These are phyloP conservation scores for Alternaria sp. DNA, from an alignment of 2,329 filamentous ascomycete genomes.

Conservation along the genomic window DNA sequence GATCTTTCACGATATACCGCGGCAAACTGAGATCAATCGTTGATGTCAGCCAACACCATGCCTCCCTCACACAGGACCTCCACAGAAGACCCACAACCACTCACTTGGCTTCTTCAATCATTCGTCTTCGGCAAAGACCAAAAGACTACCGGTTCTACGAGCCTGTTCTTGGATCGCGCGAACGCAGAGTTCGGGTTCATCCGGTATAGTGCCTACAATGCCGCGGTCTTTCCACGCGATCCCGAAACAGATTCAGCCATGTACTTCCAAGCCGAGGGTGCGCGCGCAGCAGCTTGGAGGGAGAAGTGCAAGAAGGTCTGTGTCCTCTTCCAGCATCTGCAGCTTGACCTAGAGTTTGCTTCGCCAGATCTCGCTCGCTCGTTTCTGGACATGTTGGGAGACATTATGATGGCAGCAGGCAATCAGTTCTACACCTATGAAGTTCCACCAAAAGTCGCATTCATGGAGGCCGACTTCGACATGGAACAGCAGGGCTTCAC, in stretches of 20 bases:
- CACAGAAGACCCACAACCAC: neutral
- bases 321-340: slow-evolving; percentile 21
- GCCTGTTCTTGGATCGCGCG: slow-evolving; percentile 22
- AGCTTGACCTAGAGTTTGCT: slow-evolving; percentile 28
- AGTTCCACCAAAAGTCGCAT: slow-evolving; percentile 15
- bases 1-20: no score
- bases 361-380: slow-evolving; percentile 4
- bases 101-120: slow-evolving; percentile 17
- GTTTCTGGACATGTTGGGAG: slow-evolving; percentile 21
- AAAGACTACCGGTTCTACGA: neutral
- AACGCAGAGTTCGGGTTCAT: slow-evolving; percentile 31
- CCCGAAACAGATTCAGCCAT: no score
- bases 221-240: no score
- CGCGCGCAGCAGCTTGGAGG: slow-evolving; percentile 22
- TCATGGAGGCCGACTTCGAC: slow-evolving; percentile 12
- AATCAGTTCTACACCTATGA: slow-evolving; percentile 26
- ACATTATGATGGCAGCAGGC: slow-evolving; percentile 11
- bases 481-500: slow-evolving; percentile 23
- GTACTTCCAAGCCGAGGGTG: slow-evolving; percentile 22
- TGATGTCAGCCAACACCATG: neutral
- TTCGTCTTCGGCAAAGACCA: slow-evolving; percentile 20
- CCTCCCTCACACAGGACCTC: fast-evolving
- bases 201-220: neutral
- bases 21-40: neutral
- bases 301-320: slow-evolving; percentile 25